Conservation (phyloP, 2,329 filamentous ascomycete genomes). For the Penicillium carneum region DNA sequence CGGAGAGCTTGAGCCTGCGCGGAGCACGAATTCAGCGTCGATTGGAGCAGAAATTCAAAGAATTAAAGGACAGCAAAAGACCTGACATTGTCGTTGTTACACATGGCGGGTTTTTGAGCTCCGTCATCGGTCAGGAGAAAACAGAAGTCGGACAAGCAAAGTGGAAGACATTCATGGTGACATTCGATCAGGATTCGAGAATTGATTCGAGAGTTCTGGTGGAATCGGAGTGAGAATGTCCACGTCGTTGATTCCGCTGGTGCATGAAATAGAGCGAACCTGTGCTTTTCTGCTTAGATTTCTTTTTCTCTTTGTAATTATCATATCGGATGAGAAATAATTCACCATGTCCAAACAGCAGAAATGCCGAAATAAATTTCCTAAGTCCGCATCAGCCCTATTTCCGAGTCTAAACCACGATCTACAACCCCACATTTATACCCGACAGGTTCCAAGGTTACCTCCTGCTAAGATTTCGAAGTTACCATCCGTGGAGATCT, state of each 20-base stretch:
- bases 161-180: constrained; percentile 17
- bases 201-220: constrained; percentile 5
- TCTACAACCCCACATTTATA: background rate
- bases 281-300: too few species aligned
- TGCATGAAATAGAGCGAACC: background rate
- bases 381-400: background rate
- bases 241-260: background rate
- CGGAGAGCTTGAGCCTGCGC: constrained; percentile 3
- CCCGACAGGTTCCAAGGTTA: background rate
- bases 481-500: background rate
- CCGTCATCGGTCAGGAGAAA: constrained; percentile 1
- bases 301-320: too few species aligned
- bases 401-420: background rate
- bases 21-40: constrained; percentile 6
- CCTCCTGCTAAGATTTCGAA: too few species aligned
- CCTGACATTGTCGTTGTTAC: constrained; percentile 27
- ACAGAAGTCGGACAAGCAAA: background rate
- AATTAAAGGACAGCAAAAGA: constrained; percentile 10
- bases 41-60: constrained; percentile 10
- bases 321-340: background rate
- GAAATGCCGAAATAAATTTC: background rate
- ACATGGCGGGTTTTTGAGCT: constrained; percentile 25
- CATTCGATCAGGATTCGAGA: constrained; percentile 9
- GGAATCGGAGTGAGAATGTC: background rate
- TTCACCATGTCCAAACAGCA: too few species aligned